Conservation (phyloP, 768 basidiomycete species). For the Suillus hirtellus region DNA sequence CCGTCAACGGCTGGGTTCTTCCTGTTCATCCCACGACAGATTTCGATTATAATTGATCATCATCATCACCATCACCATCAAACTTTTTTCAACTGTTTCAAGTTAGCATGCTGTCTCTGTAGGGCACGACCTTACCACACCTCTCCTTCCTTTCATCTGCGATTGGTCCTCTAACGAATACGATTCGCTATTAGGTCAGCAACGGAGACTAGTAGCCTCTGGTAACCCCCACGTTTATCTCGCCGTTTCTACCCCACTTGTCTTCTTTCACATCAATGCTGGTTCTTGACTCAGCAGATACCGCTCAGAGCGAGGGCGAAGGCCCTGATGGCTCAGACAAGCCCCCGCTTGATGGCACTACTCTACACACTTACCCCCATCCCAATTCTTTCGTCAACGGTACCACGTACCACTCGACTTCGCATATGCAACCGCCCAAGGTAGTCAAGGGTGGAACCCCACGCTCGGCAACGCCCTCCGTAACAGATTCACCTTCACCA, state of each 20-base stretch:
- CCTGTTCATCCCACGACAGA: slow-evolving; percentile 11
- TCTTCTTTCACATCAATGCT: slow-evolving; percentile 36
- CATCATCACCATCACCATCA: slow-evolving; percentile 3
- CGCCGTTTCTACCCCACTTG: slow-evolving; percentile 20
- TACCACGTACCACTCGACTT: slow-evolving; percentile 14
- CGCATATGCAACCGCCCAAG: slow-evolving; percentile 22
- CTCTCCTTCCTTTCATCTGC: not conserved
- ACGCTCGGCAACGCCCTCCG: slow-evolving; percentile 38
- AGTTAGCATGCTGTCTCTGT: slow-evolving; percentile 39
- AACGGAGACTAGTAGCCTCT: slow-evolving; percentile 2
- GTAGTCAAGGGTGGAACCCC: slow-evolving; percentile 21
- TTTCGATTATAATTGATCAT: slow-evolving; percentile 2
- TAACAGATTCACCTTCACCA: slow-evolving; percentile 49
- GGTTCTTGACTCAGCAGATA: slow-evolving; percentile 48
- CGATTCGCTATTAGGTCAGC: slow-evolving; percentile 3
- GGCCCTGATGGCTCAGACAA: slow-evolving; percentile 60
- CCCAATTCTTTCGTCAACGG: slow-evolving; percentile 18
- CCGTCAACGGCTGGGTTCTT: slow-evolving; percentile 11
- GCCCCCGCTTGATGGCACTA: slow-evolving; percentile 44
- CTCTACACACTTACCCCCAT: slow-evolving; percentile 16
- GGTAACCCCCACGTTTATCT: slow-evolving; percentile 13
- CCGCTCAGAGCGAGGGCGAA: slow-evolving; percentile 56
- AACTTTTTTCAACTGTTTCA: slow-evolving; percentile 24
- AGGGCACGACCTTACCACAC: slow-evolving; percentile 24
- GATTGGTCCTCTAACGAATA: slow-evolving; percentile 14